Base-by-base conservation (phyloP, 179 eudicot genomes). In the Vitellaria paradoxa region DNA sequence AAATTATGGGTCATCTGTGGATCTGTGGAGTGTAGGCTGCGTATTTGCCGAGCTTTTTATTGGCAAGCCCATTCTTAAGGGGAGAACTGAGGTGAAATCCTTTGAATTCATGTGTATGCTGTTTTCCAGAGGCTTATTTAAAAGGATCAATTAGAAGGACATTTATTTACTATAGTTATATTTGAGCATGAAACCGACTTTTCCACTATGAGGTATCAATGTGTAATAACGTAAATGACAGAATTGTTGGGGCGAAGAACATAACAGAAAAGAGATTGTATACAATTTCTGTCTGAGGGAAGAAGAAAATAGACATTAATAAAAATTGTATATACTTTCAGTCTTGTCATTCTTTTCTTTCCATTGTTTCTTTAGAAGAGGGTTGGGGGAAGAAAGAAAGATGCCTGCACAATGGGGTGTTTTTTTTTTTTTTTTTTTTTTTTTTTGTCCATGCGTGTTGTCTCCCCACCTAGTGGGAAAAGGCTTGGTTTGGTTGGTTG, bases 1-100 rank as follows among this genome's bases (percentile, higher is more conserved):
- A 50, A 86, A 83, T 61, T 92, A 92, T 68, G 92, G 87, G 53
- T 77, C 85, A 23, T 84, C 85, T 56, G 95, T 92, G 20, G 97
- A 92, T 65, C 70, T 92, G 68, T 92, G 97, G 97, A 92, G 97
- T 70, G 88, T 84, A 9, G 97, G 97, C 11, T 92, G 97, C 81
- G 95, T 92, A 46, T 89, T 92, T 72, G 91, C 91, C 0, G 97
- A 92, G 65, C 80, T 92, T 74, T 84, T 85, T 69, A 73, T 83
- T 5, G 92, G 93, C 47, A 90, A 84, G 85, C 91, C 97, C 23
- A 78, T 92, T 53, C 90, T 92, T 14, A 91, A 91, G 82, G 97
- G 95, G 47, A 88, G 90, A 82, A 92, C 91, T 0, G 95, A 92
- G 92, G 96, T 90, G 73, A 69, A 37, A 55, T 60, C 23, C 64